Base-by-base conservation (phyloP, 345 rosid genomes). In the Citrus medica region DNA sequence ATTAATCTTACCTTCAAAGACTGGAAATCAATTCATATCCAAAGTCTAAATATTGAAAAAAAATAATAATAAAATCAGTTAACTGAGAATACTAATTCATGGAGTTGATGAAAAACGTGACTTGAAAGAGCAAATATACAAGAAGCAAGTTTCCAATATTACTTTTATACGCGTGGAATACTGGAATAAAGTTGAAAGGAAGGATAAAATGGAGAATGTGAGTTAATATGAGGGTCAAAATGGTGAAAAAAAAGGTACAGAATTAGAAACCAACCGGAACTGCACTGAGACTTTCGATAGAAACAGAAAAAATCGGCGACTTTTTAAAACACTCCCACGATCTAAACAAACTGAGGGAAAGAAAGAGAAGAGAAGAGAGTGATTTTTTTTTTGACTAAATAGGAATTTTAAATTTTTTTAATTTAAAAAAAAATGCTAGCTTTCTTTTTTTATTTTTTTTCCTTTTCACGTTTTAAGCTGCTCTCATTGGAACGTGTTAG, bases 291-390 rank as follows among this genome's bases (percentile, higher is more conserved):
- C 5, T 42, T 17, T 55, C 8, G 72, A 86, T 85, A 71, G 79
- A 46, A 87, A 86, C 86, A 87, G 82, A 79, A 42, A 56, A 71
- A 82, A 69, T 61, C 82, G 82, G 78, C 71, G 70, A 81, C 51
- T n/a, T 37, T 61, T 73, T 30, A 21, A 38, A 38, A 30, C 67
- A 3, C 68, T 25, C 24, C 70, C 83, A 64, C 67, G 58, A 78
- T 82, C 72, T 73, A 56, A 70, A 61, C 6, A 46, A 35, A 59
- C 12, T 22, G 1, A 35, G 1, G 4, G 27, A 25, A 5, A 40
- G 9, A 64, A 68, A 79, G 55, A 76, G 22, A 51, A 62, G 75
- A 70, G 51, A 42, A 46, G 70, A 70, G 5, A 46, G 4, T 46
- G 40, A 38, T 46, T 12, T 10, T 13, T 12, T 42, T 46, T 13